Evolutionary conservation across 805 yeast species (phyloP).

Genomic region (Candida pseudoglaebosa): DNA sequence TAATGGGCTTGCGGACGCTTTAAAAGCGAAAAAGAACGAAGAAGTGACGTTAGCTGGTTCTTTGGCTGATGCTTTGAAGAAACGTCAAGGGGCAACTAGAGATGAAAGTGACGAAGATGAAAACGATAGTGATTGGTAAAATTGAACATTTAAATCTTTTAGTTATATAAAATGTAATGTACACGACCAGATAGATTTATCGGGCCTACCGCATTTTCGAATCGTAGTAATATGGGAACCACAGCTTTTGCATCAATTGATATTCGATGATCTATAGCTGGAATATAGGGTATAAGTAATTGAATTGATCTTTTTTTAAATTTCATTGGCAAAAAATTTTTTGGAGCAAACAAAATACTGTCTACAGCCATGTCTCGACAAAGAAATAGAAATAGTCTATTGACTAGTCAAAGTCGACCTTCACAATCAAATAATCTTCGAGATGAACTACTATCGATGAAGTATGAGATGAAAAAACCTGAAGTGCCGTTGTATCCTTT

Average conservation of each 20-base stretch:
- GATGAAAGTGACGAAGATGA: slow-evolving; percentile 70
- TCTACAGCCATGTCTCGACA: slow-evolving; percentile 21
- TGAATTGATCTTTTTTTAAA: not conserved
- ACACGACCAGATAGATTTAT: too few relatives aligned
- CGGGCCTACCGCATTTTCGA: too few relatives aligned
- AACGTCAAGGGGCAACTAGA: slow-evolving; percentile 60
- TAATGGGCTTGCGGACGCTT: slow-evolving; percentile 65
- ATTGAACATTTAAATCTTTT: too few relatives aligned
- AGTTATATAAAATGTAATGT: not conserved
- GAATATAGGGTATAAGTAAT: not conserved
- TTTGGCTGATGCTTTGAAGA: slow-evolving; percentile 81
- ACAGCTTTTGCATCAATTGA: slow-evolving; percentile 1
- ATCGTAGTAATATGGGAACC: not conserved
- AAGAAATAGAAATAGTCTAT: slow-evolving; percentile 25
- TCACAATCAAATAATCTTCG: slow-evolving; percentile 17
- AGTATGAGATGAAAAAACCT: slow-evolving; percentile 35
- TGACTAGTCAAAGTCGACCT: slow-evolving; percentile 20
- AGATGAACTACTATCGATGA: slow-evolving; percentile 33
- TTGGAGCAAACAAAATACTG: not conserved
- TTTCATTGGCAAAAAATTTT: not conserved
- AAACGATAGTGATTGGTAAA: slow-evolving; percentile 49
- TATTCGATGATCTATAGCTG: not conserved
- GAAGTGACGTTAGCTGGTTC: slow-evolving; percentile 73
- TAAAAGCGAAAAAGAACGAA: slow-evolving; percentile 58
- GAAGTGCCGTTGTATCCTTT: slow-evolving; percentile 30